Conservation (phyloP, 306 rosid species). For the Vicia villosa region DNA sequence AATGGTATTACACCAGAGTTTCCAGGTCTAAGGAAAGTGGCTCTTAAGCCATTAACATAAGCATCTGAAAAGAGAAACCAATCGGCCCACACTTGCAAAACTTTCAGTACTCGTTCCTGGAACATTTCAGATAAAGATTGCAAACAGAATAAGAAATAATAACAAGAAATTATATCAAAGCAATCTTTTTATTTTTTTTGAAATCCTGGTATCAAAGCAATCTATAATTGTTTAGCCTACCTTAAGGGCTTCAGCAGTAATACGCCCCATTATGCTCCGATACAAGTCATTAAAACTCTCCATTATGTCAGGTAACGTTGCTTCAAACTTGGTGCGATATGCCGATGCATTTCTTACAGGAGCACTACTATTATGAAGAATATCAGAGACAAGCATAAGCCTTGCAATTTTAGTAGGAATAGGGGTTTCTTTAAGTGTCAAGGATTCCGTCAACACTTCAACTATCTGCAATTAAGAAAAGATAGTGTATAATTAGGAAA, state of each 20-base stretch:
- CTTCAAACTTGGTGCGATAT: conserved; percentile 98
- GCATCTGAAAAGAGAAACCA: conserved; percentile 99
- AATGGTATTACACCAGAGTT: conserved; percentile 84
- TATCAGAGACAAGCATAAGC: conserved; percentile 98
- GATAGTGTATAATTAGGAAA: conserved; percentile 11
- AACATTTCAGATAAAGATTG: conserved; percentile 39
- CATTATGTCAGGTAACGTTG: conserved; percentile 88
- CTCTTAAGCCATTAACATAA: conserved; percentile 93
- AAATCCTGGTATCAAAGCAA: too few species aligned
- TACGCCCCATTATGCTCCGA: conserved; percentile 89
- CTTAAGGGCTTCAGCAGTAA: conserved; percentile 99
- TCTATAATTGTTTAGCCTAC: conserved; percentile 40
- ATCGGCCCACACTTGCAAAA: conserved; percentile 98
- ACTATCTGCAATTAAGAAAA: conserved; percentile 73
- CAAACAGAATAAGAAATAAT: conserved; percentile 11
- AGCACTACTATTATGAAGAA: conserved; percentile 99
- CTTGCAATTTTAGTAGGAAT: conserved; percentile 99
- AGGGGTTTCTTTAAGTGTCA: conserved; percentile 97
- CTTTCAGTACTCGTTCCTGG: conserved; percentile 94
- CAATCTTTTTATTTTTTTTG: too few species aligned
- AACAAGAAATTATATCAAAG: conserved; percentile 12
- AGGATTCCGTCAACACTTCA: conserved; percentile 94
- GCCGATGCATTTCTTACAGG: conserved; percentile 99
- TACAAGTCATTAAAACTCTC: conserved; percentile 98
- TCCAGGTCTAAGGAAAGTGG: conserved; percentile 88